Conservation (phyloP, 1,139 yeast genomes). For the Pichia sp. region DNA sequence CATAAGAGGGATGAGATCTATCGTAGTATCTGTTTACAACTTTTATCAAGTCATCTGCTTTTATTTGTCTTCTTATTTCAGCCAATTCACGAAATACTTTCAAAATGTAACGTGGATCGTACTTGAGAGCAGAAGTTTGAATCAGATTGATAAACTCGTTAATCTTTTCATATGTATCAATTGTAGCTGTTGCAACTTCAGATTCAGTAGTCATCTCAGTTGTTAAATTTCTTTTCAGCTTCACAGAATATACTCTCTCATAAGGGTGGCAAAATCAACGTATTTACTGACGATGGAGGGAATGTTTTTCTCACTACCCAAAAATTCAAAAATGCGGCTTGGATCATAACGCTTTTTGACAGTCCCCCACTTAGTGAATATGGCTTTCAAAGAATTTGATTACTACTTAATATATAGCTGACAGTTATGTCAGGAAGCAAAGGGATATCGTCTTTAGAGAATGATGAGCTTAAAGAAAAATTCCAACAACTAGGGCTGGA, state of each 20-base stretch:
- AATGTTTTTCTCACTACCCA: background rate
- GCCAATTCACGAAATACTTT: slow-evolving; percentile 82
- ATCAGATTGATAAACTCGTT: slow-evolving; percentile 29
- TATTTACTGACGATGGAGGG: background rate
- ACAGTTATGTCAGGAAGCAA: background rate
- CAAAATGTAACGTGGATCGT: slow-evolving; percentile 82
- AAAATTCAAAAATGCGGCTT: background rate
- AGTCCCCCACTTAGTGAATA: background rate
- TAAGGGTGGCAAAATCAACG: slow-evolving; percentile 20
- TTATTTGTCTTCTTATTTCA: slow-evolving; percentile 58
- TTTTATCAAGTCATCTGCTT: slow-evolving; percentile 44
- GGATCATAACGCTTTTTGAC: background rate
- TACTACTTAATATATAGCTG: no score
- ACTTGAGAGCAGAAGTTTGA: slow-evolving; percentile 63
- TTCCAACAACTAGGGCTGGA: slow-evolving; percentile 27
- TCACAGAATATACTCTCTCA: background rate
- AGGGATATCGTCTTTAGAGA: slow-evolving; percentile 22
- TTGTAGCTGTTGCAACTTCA: slow-evolving; percentile 2
- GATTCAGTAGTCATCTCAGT: slow-evolving; percentile 8
- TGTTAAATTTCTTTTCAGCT: background rate
- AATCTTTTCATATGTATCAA: slow-evolving; percentile 7
- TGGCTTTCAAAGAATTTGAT: background rate
- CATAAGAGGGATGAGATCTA: slow-evolving; percentile 35
- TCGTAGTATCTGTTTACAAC: slow-evolving; percentile 53
- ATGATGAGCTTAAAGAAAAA: slow-evolving; percentile 14